These are phyloP conservation scores for Citrus inodora DNA, from an alignment of 345 rosid species.

Conservation along the genomic window DNA sequence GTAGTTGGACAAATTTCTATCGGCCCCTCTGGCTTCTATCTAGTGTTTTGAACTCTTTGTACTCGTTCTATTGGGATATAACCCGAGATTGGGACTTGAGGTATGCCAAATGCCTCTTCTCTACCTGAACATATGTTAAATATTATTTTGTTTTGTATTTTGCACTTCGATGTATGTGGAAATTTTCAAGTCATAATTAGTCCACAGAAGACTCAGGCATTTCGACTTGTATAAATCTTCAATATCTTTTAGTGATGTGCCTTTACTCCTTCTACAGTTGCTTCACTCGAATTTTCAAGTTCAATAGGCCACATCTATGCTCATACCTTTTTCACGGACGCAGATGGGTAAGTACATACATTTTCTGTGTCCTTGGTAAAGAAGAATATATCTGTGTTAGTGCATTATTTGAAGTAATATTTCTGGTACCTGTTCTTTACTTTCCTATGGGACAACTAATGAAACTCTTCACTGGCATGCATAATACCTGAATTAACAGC, in stretches of 20 bases:
- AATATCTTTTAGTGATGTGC: background rate
- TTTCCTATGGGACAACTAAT: background rate
- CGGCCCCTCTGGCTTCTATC: constrained; percentile 93
- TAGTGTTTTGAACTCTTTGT: constrained; percentile 70
- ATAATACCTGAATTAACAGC: background rate
- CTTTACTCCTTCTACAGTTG: constrained; percentile 35
- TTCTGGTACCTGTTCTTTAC: background rate
- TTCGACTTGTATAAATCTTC: background rate
- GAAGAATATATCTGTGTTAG: background rate
- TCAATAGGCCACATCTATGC: constrained; percentile 53
- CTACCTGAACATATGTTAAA: background rate
- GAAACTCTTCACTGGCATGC: background rate
- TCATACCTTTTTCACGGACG: constrained; percentile 62
- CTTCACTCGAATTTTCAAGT: constrained; percentile 88
- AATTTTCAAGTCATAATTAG: background rate
- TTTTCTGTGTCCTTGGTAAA: background rate
- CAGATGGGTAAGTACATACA: constrained; percentile 63
- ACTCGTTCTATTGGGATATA: constrained; percentile 96
- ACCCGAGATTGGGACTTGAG: constrained; percentile 96
- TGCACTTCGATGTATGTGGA: background rate
- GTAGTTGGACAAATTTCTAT: constrained; percentile 75
- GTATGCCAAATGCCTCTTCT: constrained; percentile 31
- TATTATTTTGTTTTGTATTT: background rate
- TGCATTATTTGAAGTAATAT: background rate
- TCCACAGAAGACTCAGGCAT: background rate